Base-by-base conservation (phyloP, 164 flowering plant genomes). In the Chimonanthus salicifolius region DNA sequence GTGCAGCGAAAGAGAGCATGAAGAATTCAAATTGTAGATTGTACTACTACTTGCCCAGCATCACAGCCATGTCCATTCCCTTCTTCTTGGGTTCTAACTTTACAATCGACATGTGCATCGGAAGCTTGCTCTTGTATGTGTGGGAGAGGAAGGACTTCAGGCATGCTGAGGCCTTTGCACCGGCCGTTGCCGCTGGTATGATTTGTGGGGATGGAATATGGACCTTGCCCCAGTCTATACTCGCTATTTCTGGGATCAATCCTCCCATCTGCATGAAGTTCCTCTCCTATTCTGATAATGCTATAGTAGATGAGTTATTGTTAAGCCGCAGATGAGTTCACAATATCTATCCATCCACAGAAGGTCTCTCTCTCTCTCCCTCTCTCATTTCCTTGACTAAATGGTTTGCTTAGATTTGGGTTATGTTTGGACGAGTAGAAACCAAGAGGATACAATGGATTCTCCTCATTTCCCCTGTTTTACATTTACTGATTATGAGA, bases 201-300 rank as follows among this genome's bases (percentile, higher is more conserved):
- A 82, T 82, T 7, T 82, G 85, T 62, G 85, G 85, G 0, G 83
- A 80, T 11, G 76, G 76, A 33, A 74, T 74, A n/a, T 74, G 76
- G 76, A 4, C 64, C 33, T 54, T 74, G 66, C 76, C 71, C 1
- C 77, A 80, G 0, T 81, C 92, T 0, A 54, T 87, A 1, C 80
- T 87, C 0, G 71, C 92, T 46, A 74, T 88, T 48, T 79, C 75
- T 0, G 78, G 78, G 15, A 79, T 81, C 11, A 70, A 70, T 3
- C 78, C 92, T 11, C 92, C 92, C 4, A 80, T 87, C 8, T 87
- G 89, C 84, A 87, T 88, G 88, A 88, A 85, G 84, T 87, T 88
- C 62, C 78, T 60, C 47, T 75, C 78, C 74, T 81, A 71, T 13
- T 64, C 62, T 10, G 64, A 58, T 7, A 78, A 81, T 47, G 49